These are phyloP conservation scores for Calendula officinalis DNA, from an alignment of 129 eudicot genomes.

Conservation along the genomic window DNA sequence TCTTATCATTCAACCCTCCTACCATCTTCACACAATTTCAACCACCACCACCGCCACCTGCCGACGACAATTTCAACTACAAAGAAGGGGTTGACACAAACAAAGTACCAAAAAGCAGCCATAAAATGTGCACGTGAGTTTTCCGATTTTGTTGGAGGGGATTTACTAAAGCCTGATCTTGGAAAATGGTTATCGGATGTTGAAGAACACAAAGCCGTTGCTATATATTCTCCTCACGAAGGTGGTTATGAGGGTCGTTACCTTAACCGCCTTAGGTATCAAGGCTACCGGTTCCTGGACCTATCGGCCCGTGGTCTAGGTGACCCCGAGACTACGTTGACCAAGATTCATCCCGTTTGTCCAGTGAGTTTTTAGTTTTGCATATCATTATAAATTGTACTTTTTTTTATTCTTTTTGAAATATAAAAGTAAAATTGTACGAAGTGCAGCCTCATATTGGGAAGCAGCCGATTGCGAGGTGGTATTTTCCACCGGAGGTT, in stretches of 20 bases:
- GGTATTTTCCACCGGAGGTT: conserved; percentile 98
- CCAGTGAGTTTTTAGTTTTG: conserved; percentile 54
- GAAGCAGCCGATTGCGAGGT: conserved; percentile 92
- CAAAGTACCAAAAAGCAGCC: conserved; percentile 14
- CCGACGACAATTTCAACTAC: conserved; percentile 9
- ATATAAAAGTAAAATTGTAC: not conserved
- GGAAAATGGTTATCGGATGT: conserved; percentile 85
- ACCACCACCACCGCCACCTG: conserved; percentile 16
- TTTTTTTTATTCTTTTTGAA: conserved; percentile 2
- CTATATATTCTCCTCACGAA: conserved; percentile 88
- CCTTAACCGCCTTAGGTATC: conserved; percentile 63
- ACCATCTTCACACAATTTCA: conserved; percentile 31
- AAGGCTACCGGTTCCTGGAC: conserved; percentile 80
- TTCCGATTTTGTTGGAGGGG: conserved; percentile 89
- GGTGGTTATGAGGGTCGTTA: conserved; percentile 96
- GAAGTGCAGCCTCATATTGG: conserved; percentile 89
- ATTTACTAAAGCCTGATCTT: conserved; percentile 71
- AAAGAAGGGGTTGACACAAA: conserved; percentile 10
- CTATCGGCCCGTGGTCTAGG: conserved; percentile 89
- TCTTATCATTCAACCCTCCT: conserved; percentile 39
- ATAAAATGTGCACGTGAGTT: conserved; percentile 50
- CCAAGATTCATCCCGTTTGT: conserved; percentile 92
- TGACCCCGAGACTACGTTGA: conserved; percentile 89
- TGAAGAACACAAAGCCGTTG: conserved; percentile 90
- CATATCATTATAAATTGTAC: not conserved